phyloP scores from a whole-genome alignment of 1,284 basidiomycete genomes.

The Cryptococcus wingfieldii region DNA sequence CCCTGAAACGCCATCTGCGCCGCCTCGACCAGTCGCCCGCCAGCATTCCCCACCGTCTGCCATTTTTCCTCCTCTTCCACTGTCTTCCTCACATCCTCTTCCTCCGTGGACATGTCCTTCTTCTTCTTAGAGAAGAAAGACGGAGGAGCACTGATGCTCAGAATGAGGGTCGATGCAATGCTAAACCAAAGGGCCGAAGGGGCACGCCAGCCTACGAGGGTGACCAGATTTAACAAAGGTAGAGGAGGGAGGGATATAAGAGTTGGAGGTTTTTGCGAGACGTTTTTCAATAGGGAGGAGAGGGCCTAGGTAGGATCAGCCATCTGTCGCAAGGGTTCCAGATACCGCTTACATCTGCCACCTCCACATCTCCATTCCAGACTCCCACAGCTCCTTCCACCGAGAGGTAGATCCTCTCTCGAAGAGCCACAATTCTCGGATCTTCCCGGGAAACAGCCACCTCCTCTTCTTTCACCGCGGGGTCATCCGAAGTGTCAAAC shows the following conservation, averaged over 20 bases:
- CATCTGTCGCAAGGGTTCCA: background rate
- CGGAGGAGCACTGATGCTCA: slow-evolving; percentile 69
- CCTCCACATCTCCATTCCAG: slow-evolving; percentile 69
- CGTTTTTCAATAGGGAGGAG: slow-evolving; percentile 39
- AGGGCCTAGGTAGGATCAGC: slow-evolving; percentile 25
- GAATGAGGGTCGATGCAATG: slow-evolving; percentile 68
- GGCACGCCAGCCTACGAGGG: slow-evolving; percentile 65
- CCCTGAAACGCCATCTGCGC: slow-evolving; percentile 58
- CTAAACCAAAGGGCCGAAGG: slow-evolving; percentile 78
- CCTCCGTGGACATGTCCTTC: slow-evolving; percentile 18
- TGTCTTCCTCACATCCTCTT: slow-evolving; percentile 16
- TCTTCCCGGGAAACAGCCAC: slow-evolving; percentile 63
- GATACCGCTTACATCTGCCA: slow-evolving; percentile 59
- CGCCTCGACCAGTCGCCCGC: slow-evolving; percentile 62
- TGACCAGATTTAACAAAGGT: slow-evolving; percentile 72
- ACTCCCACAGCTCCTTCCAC: slow-evolving; percentile 62
- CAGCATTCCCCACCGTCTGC: slow-evolving; percentile 47
- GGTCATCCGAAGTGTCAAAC: slow-evolving; percentile 50
- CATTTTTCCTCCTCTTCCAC: slow-evolving; percentile 30
- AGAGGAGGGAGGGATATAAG: slow-evolving; percentile 71
- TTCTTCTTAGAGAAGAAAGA: slow-evolving; percentile 33
- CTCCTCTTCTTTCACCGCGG: slow-evolving; percentile 37
- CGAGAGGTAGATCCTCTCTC: slow-evolving; percentile 60
- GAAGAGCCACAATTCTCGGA: slow-evolving; percentile 59
- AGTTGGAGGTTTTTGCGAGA: slow-evolving; percentile 52